Evolutionary conservation across 768 basidiomycete genomes (phyloP), one percentile per base, ranked within the genome.

Genomic region (Amanita fuliginea): DNA sequence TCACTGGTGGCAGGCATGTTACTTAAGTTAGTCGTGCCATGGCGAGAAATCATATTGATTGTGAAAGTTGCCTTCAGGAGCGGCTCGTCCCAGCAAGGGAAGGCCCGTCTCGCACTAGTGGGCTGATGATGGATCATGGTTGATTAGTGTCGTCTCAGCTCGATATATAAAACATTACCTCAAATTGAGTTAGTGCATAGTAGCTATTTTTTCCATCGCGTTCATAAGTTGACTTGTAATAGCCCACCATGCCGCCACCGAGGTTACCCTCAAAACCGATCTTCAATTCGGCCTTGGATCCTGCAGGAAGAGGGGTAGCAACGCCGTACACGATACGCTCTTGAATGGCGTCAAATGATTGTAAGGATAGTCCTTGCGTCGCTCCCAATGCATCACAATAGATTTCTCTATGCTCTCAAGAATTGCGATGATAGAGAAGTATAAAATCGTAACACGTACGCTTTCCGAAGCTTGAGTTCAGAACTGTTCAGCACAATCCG

Each of bases 31-130:
- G 81, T 78, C 3, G 86, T 84, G 54, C 80, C 77, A 7, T 67
- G 70, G 52, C 81, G 79, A n/a, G 90, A 88, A 58, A 94, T 73
- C 73, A 94, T 71, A 11, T 82, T 83, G 52, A 92, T 68, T 0
- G 75, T 59, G 60, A 84, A 88, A 2, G 83, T 91, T 0, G 92
- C 85, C 64, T 97, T 97, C 56, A 94, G 72, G 33, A 79, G 72
- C 13, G 94, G 95, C 60, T 96, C 93, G 60, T 96, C 94, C 88
- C 89, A 95, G 68, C 84, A 89, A 22, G 88, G 88, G 63, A 90
- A 87, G 5, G 84, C 79, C 36, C 78, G 75, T 44, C 93, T 72
- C 7, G 94, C 93, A 52, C 82, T 82, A 35, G 88, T 95, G 34
- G 93, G 82, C 83, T 95, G 55, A 13, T 30, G 40, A 46, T 24